These are phyloP conservation scores for Paramecium octaurelia DNA, from an alignment of 73 alveolate genomes.

Conservation along the genomic window DNA sequence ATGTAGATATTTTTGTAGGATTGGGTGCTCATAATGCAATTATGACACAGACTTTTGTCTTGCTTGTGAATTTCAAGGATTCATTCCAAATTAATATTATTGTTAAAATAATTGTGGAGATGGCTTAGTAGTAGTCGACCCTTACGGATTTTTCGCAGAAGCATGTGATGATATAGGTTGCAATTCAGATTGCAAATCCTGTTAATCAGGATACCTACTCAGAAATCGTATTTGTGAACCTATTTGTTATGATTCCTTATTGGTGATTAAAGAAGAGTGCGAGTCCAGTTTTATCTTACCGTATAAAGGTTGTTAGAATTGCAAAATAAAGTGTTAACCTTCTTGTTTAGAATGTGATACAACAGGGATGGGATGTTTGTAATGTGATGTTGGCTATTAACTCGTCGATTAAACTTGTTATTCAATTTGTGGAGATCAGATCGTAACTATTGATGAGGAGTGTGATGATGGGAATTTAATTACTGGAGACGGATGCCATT, in stretches of 20 bases:
- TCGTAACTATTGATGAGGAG: neutral
- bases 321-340: neutral
- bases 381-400: neutral
- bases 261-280: constrained; percentile 49
- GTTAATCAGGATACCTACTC: constrained; percentile 60
- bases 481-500: neutral
- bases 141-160: too few relatives aligned
- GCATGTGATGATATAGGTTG: constrained; percentile 45
- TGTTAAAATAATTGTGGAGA: neutral
- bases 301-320: constrained; percentile 56
- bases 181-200: neutral
- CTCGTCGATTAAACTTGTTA: constrained; percentile 52
- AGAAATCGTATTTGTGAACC: constrained; percentile 15
- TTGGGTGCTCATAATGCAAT: neutral
- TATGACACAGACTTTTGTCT: neutral
- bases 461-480: neutral
- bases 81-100: neutral
- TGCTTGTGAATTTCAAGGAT: neutral
- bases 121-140: neutral
- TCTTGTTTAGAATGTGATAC: neutral
- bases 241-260: constrained; percentile 39
- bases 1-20: neutral
- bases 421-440: constrained; percentile 58
- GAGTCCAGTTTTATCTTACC: constrained; percentile 21
- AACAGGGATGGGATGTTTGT: neutral